phyloP scores from a whole-genome alignment of 495 filamentous ascomycete genomes.

The Annulohypoxylon maeteangense region DNA sequence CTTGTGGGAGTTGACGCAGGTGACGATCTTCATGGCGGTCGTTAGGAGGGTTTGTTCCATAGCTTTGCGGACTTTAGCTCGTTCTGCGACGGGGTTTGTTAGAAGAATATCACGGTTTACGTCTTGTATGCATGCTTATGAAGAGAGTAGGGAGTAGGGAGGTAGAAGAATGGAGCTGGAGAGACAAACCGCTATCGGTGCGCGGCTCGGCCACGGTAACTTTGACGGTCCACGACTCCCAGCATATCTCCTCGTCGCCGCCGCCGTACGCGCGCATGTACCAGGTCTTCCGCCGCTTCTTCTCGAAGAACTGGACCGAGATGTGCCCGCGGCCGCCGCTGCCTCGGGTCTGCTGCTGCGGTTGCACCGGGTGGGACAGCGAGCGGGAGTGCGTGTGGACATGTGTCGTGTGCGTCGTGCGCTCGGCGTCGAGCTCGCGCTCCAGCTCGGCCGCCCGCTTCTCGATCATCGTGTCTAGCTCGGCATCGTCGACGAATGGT shows the following conservation, averaged over 20 bases:
- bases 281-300: conserved; percentile 84
- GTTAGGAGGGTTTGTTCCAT: conserved; percentile 89
- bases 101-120: neutral
- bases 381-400: conserved; percentile 39
- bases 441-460: conserved; percentile 81
- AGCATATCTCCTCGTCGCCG: conserved; percentile 90
- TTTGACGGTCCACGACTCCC: conserved; percentile 95
- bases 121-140: neutral
- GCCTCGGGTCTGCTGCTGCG: conserved; percentile 15
- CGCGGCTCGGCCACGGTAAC: conserved; percentile 88
- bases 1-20: conserved; percentile 85
- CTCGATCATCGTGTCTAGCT: conserved; percentile 93
- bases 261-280: conserved; percentile 80
- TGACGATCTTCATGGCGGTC: conserved; percentile 86
- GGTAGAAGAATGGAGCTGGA: neutral
- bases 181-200: conserved; percentile 82
- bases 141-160: neutral
- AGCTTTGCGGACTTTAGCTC: conserved; percentile 83
- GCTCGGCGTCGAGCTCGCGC: conserved; percentile 67
- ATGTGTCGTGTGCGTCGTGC: conserved; percentile 39
- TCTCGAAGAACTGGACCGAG: conserved; percentile 94
- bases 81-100: conserved; percentile 62
- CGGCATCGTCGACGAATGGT: conserved; percentile 85
- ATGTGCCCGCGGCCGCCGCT: conserved; percentile 77
- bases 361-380: conserved; percentile 33